Evolutionary conservation across 345 rosid species (phyloP).

Genomic region (Atalantia buxifolia): DNA sequence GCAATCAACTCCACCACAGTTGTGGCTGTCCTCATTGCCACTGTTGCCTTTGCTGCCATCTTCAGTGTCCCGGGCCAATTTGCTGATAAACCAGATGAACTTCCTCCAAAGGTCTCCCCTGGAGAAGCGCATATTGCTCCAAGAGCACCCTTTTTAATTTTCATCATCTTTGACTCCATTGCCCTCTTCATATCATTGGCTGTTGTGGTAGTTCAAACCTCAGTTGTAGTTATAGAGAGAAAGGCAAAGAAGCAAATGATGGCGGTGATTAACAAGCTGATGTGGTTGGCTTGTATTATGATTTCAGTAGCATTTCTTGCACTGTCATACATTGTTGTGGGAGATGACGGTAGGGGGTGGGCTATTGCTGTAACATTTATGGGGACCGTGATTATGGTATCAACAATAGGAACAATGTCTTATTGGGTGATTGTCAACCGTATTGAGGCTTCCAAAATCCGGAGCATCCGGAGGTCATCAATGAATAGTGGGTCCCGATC

Average conservation of each 20-base stretch:
- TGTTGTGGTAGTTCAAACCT: conserved; percentile 94
- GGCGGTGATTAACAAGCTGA: conserved; percentile 87
- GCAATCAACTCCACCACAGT: conserved; percentile 87
- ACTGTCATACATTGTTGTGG: conserved; percentile 72
- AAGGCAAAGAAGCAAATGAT: conserved; percentile 78
- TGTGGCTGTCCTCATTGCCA: conserved; percentile 90
- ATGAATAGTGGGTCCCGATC: conserved; percentile 46
- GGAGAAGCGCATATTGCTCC: conserved; percentile 74
- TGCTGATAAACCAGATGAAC: conserved; percentile 32
- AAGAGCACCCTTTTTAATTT: conserved; percentile 54
- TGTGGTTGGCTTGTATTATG: conserved; percentile 93
- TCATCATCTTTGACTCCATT: conserved; percentile 70
- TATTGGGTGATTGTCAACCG: conserved; percentile 79
- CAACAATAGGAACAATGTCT: conserved; percentile 86
- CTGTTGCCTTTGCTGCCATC: conserved; percentile 92
- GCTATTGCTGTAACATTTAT: conserved; percentile 54
- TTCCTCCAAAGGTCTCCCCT: conserved; percentile 33
- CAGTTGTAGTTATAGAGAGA: conserved; percentile 80
- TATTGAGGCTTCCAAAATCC: conserved; percentile 47
- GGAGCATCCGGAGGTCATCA: conserved; percentile 43
- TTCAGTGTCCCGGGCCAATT: conserved; percentile 84
- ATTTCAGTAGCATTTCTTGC: conserved; percentile 82
- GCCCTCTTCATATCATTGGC: conserved; percentile 94
- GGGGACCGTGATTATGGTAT: conserved; percentile 71
- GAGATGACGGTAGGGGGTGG: conserved; percentile 48